These are phyloP conservation scores for Phaeosphaeria sp. DNA, from an alignment of 2,329 filamentous ascomycete genomes.

Conservation along the genomic window DNA sequence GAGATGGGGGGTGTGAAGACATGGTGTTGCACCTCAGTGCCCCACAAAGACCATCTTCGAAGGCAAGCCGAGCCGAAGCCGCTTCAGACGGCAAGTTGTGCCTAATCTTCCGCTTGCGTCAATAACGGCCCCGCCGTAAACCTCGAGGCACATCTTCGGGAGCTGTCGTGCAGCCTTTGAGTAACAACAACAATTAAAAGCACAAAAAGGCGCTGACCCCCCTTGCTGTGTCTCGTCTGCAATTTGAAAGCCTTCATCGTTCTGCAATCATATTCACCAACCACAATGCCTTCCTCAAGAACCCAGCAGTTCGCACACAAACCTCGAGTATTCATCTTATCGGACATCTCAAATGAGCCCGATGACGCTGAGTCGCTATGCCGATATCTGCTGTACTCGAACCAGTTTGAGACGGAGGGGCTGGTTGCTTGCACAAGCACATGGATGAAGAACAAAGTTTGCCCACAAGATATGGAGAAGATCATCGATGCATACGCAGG, in stretches of 20 bases:
- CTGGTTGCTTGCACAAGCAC: constrained; percentile 50
- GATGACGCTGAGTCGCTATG: constrained; percentile 49
- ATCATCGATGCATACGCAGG: constrained; percentile 44
- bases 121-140: constrained; percentile 22
- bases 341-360: constrained; percentile 50
- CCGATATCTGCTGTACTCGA: constrained; percentile 47
- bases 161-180: constrained; percentile 20
- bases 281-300: constrained; percentile 32
- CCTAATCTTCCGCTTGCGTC: constrained; percentile 20
- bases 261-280: not conserved
- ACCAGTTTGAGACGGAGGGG: constrained; percentile 49
- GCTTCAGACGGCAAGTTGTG: constrained; percentile 21
- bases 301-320: constrained; percentile 42
- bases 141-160: constrained; percentile 25
- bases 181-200: constrained; percentile 21
- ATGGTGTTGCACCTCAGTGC: not conserved
- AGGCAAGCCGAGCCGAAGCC: constrained; percentile 22
- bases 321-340: constrained; percentile 50
- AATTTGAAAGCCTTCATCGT: not conserved
- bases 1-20: not conserved
- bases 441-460: constrained; percentile 48
- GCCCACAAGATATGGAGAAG: constrained; percentile 44
- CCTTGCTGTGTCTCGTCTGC: not conserved
- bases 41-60: not conserved
- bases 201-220: constrained; percentile 7